Conservation (phyloP, 176 grass and related monocot species). For the Neostapfia colusana region DNA sequence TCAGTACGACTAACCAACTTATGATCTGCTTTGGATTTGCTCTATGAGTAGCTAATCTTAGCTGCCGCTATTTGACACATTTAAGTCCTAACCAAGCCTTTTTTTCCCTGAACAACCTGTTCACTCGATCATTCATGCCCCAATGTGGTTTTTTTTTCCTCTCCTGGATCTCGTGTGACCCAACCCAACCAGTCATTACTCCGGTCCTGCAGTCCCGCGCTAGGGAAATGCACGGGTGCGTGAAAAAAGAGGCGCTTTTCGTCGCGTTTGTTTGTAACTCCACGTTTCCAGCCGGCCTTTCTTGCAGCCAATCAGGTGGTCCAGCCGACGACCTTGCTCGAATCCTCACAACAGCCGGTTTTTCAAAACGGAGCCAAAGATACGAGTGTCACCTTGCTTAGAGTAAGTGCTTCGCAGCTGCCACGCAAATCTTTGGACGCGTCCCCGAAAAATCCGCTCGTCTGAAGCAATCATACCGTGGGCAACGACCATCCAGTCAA, state of each 20-base stretch:
- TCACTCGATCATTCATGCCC: constrained; percentile 21
- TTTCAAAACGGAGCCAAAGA: constrained; percentile 27
- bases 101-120: neutral
- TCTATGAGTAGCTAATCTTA: neutral
- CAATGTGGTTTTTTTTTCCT: constrained; percentile 4
- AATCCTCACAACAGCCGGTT: neutral
- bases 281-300: constrained; percentile 27
- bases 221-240: neutral
- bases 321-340: constrained; percentile 1
- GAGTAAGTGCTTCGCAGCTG: neutral
- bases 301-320: constrained; percentile 17
- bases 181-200: neutral
- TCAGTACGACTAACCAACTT: neutral
- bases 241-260: constrained; percentile 15
- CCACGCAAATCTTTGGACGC: constrained; percentile 27
- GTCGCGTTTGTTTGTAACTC: constrained; percentile 24
- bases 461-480: constrained; percentile 7
- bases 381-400: neutral
- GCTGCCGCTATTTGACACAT: neutral
- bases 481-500: neutral
- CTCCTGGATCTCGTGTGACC: neutral
- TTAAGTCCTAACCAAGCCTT: neutral
- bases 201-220: neutral
- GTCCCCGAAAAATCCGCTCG: constrained; percentile 39
- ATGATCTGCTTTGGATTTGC: neutral